phyloP scores from a whole-genome alignment of 1,284 basidiomycete species.

The Uromyces viciae-fabae region DNA sequence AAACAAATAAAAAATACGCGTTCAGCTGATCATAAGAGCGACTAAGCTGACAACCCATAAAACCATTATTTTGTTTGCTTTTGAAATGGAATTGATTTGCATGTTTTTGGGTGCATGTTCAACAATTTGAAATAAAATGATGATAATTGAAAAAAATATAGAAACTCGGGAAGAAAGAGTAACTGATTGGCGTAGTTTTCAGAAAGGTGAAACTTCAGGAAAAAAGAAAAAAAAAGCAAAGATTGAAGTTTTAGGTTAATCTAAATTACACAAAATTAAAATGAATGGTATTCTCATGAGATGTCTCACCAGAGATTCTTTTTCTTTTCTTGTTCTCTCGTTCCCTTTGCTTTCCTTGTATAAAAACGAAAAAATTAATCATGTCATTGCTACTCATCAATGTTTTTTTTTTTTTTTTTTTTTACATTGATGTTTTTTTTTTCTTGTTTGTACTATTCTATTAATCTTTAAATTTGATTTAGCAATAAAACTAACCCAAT shows the following conservation, averaged over 20 bases:
- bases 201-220: slow-evolving; percentile 29
- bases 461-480: too few species aligned
- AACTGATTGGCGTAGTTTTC: slow-evolving; percentile 42
- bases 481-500: too few species aligned
- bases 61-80: too few species aligned
- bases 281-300: background rate
- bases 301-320: background rate
- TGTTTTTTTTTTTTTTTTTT: background rate
- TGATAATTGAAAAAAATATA: too few species aligned
- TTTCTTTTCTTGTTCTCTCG: background rate
- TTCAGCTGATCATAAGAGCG: too few species aligned
- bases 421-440: background rate
- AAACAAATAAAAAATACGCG: too few species aligned
- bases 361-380: background rate
- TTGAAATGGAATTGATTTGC: too few species aligned
- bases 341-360: too few species aligned
- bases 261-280: background rate
- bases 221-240: slow-evolving; percentile 41
- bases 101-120: too few species aligned
- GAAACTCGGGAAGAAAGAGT: slow-evolving; percentile 36
- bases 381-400: background rate
- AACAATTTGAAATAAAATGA: background rate
- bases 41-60: too few species aligned
- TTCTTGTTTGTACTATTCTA: background rate
- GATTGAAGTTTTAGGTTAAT: slow-evolving; percentile 37